Conservation (phyloP, 2,329 filamentous ascomycete genomes). For the Cordyceps militaris region DNA sequence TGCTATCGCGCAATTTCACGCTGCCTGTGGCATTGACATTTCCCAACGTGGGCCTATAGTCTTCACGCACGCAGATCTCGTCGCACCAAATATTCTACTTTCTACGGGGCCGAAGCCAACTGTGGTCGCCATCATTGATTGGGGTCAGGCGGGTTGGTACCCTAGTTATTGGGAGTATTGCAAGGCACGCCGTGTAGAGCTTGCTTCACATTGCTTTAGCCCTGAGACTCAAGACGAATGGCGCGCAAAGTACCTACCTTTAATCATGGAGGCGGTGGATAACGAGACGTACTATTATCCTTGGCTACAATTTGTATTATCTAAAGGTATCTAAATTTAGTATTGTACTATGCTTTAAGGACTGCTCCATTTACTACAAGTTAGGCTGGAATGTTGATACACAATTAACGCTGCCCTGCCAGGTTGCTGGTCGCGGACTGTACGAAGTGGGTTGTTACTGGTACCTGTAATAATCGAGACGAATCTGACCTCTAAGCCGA, state of each 20-base stretch:
- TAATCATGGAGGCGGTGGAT: conserved; percentile 25
- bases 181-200: conserved; percentile 16
- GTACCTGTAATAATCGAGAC: no score
- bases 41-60: not conserved
- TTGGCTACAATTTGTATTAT: conserved; percentile 23
- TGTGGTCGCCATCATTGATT: conserved; percentile 23
- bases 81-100: conserved; percentile 21
- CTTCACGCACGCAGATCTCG: conserved; percentile 23
- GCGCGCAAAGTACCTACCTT: conserved; percentile 23
- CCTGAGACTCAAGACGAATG: conserved; percentile 24
- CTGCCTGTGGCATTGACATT: not conserved
- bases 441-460: no score
- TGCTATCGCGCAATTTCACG: not conserved
- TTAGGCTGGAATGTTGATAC: no score
- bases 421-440: no score
- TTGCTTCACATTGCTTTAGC: conserved; percentile 18
- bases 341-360: no score
- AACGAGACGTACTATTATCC: conserved; percentile 25
- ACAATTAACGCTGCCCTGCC: no score
- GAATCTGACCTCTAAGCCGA: no score
- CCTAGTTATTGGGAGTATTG: conserved; percentile 26
- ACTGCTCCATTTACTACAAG: no score
- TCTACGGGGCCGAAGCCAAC: conserved; percentile 15
- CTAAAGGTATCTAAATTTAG: conserved; percentile 1
- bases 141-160: conserved; percentile 27